Evolutionary conservation across 2,329 filamentous ascomycete species (phyloP).

Genomic region (Alternaria arborescens): DNA sequence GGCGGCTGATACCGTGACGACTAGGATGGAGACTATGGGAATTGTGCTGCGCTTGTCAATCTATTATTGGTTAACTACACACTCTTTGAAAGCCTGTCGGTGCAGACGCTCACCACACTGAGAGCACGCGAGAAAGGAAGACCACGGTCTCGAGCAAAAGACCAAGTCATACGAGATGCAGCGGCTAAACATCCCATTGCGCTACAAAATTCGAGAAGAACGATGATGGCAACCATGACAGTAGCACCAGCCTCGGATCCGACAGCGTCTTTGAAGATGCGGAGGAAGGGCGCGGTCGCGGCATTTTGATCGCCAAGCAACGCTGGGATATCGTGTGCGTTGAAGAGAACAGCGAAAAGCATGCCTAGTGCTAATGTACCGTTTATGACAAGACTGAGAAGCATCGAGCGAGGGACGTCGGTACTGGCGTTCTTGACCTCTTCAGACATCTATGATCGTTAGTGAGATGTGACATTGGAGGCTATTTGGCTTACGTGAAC

Average conservation of each 20-base stretch:
- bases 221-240: conserved; percentile 57
- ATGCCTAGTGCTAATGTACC: conserved; percentile 53
- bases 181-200: conserved; percentile 54
- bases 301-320: conserved; percentile 29
- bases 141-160: conserved; percentile 56
- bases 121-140: conserved; percentile 50
- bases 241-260: conserved; percentile 53
- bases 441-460: conserved; percentile 47
- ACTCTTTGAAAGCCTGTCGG: too few species aligned
- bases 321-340: conserved; percentile 41
- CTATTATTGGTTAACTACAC: conserved; percentile 25
- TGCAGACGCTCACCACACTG: conserved; percentile 33
- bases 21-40: conserved; percentile 59
- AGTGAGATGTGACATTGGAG: neutral
- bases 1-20: conserved; percentile 55
- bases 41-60: conserved; percentile 48
- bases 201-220: conserved; percentile 53
- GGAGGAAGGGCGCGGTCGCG: conserved; percentile 57
- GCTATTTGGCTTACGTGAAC: conserved; percentile 45
- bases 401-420: conserved; percentile 54
- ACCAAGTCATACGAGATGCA: conserved; percentile 55
- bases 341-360: conserved; percentile 54
- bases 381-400: conserved; percentile 54
- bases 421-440: conserved; percentile 50
- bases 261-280: conserved; percentile 55